These are phyloP conservation scores for Drechmeria coniospora DNA, from an alignment of 2,329 filamentous ascomycete genomes.

Conservation along the genomic window DNA sequence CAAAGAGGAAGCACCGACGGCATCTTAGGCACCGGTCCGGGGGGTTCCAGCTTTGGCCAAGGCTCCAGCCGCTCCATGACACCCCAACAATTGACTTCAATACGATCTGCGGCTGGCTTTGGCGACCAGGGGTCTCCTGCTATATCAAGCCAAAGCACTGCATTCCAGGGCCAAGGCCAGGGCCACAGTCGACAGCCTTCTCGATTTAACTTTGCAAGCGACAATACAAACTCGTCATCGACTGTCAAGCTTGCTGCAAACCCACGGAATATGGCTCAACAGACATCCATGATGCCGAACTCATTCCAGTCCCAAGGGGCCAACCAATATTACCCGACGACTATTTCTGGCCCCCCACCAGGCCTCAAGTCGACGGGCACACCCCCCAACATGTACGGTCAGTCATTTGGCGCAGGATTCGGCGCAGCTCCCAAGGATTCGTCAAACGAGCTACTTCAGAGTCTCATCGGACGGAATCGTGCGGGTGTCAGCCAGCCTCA, in stretches of 20 bases:
- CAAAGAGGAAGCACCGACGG: slow-evolving; percentile 44
- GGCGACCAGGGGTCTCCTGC: slow-evolving; percentile 45
- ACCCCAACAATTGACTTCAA: slow-evolving; percentile 55
- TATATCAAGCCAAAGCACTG: slow-evolving; percentile 28
- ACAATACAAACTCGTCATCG: slow-evolving; percentile 34
- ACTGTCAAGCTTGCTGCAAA: slow-evolving; percentile 66
- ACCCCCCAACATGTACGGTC: slow-evolving; percentile 87
- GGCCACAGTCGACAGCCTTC: slow-evolving; percentile 74
- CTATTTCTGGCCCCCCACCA: slow-evolving; percentile 84
- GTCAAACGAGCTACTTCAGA: slow-evolving; percentile 53
- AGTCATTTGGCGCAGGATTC: slow-evolving; percentile 70
- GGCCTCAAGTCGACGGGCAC: slow-evolving; percentile 91
- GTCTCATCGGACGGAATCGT: slow-evolving; percentile 59
- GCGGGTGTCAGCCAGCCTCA: slow-evolving; percentile 55
- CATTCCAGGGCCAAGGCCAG: slow-evolving; percentile 43
- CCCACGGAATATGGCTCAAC: slow-evolving; percentile 67
- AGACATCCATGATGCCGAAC: slow-evolving; percentile 72
- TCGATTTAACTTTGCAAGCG: slow-evolving; percentile 75
- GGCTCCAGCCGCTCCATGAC: slow-evolving; percentile 53
- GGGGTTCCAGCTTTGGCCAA: slow-evolving; percentile 30
- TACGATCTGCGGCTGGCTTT: slow-evolving; percentile 47
- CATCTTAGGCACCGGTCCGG: slow-evolving; percentile 37
- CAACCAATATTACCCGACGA: slow-evolving; percentile 65
- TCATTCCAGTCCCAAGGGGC: slow-evolving; percentile 42
- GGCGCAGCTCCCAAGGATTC: slow-evolving; percentile 54